These are phyloP conservation scores for Fusarium bulbicola DNA, from an alignment of 2,329 filamentous ascomycete genomes.

Conservation along the genomic window DNA sequence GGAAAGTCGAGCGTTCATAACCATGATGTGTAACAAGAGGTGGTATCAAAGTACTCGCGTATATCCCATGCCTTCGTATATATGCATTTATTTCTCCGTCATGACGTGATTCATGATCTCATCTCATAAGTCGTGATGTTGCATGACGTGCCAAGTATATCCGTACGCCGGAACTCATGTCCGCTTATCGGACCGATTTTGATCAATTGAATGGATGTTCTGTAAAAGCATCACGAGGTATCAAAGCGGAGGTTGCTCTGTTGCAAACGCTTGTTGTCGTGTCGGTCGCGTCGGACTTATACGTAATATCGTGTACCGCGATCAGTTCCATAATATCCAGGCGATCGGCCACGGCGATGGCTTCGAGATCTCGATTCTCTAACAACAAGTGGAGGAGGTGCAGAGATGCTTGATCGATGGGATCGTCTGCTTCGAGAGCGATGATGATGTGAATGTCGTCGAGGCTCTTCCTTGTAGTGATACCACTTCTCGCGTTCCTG, in stretches of 20 bases:
- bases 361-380: constrained; percentile 34
- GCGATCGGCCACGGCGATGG: constrained; percentile 22
- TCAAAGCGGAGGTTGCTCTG: background rate
- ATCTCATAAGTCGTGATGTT: constrained; percentile 21
- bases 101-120: background rate
- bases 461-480: constrained; percentile 41
- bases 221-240: background rate
- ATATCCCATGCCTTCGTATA: background rate
- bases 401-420: constrained; percentile 38
- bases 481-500: constrained; percentile 47
- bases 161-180: background rate
- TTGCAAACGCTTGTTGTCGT: background rate
- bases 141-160: background rate
- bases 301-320: constrained; percentile 31
- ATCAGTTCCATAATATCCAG: constrained; percentile 26
- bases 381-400: constrained; percentile 38
- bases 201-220: background rate
- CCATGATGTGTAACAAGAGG: background rate
- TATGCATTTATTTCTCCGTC: background rate
- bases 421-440: constrained; percentile 35
- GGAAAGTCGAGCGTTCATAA: background rate
- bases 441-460: constrained; percentile 28
- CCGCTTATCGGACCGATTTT: background rate
- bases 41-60: background rate
- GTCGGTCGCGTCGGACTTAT: background rate